Evolutionary conservation across 2,329 filamentous ascomycete genomes (phyloP).

Genomic region (Paracamarosporium sp.): DNA sequence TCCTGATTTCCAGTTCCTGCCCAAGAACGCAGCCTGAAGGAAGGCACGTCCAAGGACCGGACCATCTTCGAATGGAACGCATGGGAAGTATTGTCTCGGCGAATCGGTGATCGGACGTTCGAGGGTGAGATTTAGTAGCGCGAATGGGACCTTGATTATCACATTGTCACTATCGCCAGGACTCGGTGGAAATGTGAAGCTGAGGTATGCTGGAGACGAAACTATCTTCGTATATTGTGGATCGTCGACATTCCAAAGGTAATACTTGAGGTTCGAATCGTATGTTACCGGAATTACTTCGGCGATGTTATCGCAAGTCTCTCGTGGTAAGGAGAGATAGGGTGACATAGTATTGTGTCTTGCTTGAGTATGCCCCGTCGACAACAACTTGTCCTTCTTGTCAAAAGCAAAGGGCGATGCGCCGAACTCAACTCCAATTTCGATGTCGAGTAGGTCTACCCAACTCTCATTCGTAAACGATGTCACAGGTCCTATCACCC

Average conservation of each 20-base stretch:
- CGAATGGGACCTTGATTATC: constrained; percentile 53
- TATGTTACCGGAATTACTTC: constrained; percentile 33
- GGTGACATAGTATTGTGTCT: constrained; percentile 27
- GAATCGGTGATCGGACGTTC: constrained; percentile 43
- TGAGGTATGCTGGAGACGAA: constrained; percentile 50
- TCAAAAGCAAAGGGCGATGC: constrained; percentile 48
- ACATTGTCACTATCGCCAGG: constrained; percentile 31
- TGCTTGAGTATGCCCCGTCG: constrained; percentile 3
- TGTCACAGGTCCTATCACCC: constrained; percentile 35
- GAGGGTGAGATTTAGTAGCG: constrained; percentile 47
- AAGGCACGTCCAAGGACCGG: constrained; percentile 54
- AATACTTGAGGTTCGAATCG: constrained; percentile 24
- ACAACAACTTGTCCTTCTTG: constrained; percentile 18
- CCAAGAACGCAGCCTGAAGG: constrained; percentile 57
- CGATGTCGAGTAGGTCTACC: constrained; percentile 48
- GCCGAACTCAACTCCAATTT: constrained; percentile 50
- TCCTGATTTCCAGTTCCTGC: constrained; percentile 25
- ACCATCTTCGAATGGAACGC: constrained; percentile 31
- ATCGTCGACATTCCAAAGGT: constrained; percentile 35
- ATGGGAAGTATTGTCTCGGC: constrained; percentile 53
- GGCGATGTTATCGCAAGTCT: constrained; percentile 36
- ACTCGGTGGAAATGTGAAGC: constrained; percentile 49
- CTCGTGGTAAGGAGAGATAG: constrained; percentile 32
- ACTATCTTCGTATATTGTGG: constrained; percentile 47
- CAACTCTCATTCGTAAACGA: constrained; percentile 20